Evolutionary conservation across 2,329 filamentous ascomycete genomes (phyloP).

Genomic region (Phaeosphaeria sp.): DNA sequence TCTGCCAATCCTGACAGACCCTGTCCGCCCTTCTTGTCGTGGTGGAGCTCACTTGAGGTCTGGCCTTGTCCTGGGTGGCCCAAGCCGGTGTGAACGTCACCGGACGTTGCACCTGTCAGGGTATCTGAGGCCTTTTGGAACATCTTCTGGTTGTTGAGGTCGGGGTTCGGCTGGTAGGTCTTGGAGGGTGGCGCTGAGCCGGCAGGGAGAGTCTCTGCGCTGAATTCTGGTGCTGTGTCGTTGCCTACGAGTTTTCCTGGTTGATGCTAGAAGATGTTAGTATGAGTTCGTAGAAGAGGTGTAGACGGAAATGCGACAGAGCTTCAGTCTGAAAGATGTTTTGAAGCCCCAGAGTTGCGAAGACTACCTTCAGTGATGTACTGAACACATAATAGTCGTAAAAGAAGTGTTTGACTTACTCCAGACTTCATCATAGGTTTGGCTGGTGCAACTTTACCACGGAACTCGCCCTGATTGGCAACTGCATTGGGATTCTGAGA

Average conservation of each 20-base stretch:
- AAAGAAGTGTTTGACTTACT: slow-evolving; percentile 51
- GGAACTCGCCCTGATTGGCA: slow-evolving; percentile 62
- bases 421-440: slow-evolving; percentile 63
- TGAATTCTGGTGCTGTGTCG: slow-evolving; percentile 68
- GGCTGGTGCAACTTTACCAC: slow-evolving; percentile 57
- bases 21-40: slow-evolving; percentile 53
- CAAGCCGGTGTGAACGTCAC: slow-evolving; percentile 60
- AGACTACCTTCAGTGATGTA: neutral
- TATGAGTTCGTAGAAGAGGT: neutral
- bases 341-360: neutral
- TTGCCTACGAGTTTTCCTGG: slow-evolving; percentile 66
- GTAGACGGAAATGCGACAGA: neutral
- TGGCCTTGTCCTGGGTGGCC: slow-evolving; percentile 61
- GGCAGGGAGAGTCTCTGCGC: slow-evolving; percentile 64
- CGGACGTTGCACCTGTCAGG: slow-evolving; percentile 60
- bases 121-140: slow-evolving; percentile 30
- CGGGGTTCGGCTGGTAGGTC: slow-evolving; percentile 55
- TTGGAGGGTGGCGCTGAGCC: slow-evolving; percentile 66
- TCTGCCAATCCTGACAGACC: slow-evolving; percentile 54
- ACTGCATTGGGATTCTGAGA: slow-evolving; percentile 60
- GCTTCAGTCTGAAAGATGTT: neutral
- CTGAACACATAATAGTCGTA: neutral
- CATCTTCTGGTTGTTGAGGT: slow-evolving; percentile 52
- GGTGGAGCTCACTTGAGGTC: slow-evolving; percentile 35
- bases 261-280: slow-evolving; percentile 62